Evolutionary conservation across 345 rosid genomes (phyloP), one percentile per base, ranked within the genome.

Genomic region (Populus nigra): DNA sequence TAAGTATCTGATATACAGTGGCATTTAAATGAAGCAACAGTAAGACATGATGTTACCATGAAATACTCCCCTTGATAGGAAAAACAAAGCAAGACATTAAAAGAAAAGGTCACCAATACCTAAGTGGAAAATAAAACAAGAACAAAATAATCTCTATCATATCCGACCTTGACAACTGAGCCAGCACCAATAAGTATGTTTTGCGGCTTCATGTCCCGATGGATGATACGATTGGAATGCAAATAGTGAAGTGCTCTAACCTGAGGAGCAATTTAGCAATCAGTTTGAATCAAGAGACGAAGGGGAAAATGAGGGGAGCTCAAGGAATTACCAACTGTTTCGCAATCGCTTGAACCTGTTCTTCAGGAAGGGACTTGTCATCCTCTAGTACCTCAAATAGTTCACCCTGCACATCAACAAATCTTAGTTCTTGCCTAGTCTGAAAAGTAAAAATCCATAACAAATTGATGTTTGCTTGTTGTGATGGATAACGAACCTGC

Each of bases 131-230:
- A 18, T 43, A 17, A 9, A 16, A 35, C 27, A 49, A 59, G 1
- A 25, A 33, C 0, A 33, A 33, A 33, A 33, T 33, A 33, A 33
- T 33, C 35, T 33, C 35, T 33, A 33, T 68, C 27, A 61, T 20
- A 36, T 68, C 79, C 66, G 18, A 95, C 99, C 99, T 95, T 96
- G 69, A 96, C 96, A 68, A 96, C 83, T 69, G 98, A 90, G 15
- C 96, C 96, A 77, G 98, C 91, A 82, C 99, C 96, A 71, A 96
- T 93, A 75, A 93, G 94, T 82, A 96, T 96, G 88, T 96, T 96
- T 73, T 96, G 99, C n/a, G 99, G 99, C 87, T 96, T 96, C 99
- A 96, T 92, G 79, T 96, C 99, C 72, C 98, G 94, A 84, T 96
- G 99, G 68, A 96, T 96, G 77, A 96, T 96, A 76, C 99, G 98